These are phyloP conservation scores for Colletotrichum orchidophilum DNA, from an alignment of 2,329 filamentous ascomycete species.

Conservation along the genomic window DNA sequence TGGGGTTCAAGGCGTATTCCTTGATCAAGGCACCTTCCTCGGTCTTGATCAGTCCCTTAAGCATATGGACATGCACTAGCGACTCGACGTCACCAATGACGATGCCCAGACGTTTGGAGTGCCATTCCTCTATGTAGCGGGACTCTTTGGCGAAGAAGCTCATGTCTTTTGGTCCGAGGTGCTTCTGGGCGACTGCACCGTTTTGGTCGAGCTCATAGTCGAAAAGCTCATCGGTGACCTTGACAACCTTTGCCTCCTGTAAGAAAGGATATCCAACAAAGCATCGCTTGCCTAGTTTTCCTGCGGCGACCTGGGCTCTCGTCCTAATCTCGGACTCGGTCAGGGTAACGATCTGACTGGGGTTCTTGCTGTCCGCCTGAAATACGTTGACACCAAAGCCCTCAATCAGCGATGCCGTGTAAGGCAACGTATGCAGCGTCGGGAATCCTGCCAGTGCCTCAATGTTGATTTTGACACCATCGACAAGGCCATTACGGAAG, in stretches of 20 bases:
- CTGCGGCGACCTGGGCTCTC: constrained; percentile 76
- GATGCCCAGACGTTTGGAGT: constrained; percentile 91
- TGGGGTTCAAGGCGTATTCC: constrained; percentile 87
- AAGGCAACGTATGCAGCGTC: constrained; percentile 85
- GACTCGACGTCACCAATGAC: constrained; percentile 88
- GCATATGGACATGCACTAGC: constrained; percentile 90
- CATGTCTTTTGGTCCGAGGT: constrained; percentile 80
- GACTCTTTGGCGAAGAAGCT: constrained; percentile 87
- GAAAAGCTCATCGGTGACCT: constrained; percentile 93
- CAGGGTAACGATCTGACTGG: constrained; percentile 93
- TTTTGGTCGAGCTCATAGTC: constrained; percentile 79
- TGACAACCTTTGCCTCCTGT: constrained; percentile 89
- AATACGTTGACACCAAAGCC: constrained; percentile 94
- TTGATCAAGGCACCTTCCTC: constrained; percentile 92
- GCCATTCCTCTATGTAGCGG: constrained; percentile 82
- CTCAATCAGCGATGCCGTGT: constrained; percentile 74
- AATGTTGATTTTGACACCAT: constrained; percentile 83
- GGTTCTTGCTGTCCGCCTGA: constrained; percentile 93
- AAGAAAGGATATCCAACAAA: constrained; percentile 96
- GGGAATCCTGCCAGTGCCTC: constrained; percentile 94
- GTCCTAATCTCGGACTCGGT: constrained; percentile 77
- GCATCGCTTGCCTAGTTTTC: constrained; percentile 84
- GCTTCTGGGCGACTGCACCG: constrained; percentile 70
- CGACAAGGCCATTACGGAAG: constrained; percentile 83
- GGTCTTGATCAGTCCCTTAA: constrained; percentile 89